Percentiles rank a stretch among this genome's conserved stretches.
Conservation (phyloP, 2,329 filamentous ascomycete genomes). For the Fusarium ramigenum region DNA sequence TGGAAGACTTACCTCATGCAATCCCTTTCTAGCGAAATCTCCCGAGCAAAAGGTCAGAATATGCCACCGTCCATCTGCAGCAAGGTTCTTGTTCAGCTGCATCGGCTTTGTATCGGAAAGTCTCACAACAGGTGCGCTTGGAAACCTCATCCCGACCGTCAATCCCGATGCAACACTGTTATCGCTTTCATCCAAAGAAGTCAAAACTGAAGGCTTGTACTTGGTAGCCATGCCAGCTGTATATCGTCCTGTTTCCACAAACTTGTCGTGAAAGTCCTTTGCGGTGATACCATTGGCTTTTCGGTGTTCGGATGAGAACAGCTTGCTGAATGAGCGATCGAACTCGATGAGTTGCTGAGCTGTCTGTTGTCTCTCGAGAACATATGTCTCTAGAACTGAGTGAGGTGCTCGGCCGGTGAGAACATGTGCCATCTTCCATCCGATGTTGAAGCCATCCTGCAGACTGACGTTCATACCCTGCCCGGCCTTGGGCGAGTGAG, state of each 20-base stretch:
- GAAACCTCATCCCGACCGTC: constrained; percentile 30
- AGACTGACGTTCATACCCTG: constrained; percentile 79
- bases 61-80: constrained; percentile 35
- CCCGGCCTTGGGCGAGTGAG: constrained; percentile 67
- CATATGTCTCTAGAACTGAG: constrained; percentile 56
- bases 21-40: not conserved
- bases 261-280: constrained; percentile 28
- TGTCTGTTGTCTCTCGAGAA: constrained; percentile 59
- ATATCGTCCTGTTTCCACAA: constrained; percentile 32
- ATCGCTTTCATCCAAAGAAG: not conserved
- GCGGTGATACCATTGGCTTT: constrained; percentile 6
- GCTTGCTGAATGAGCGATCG: constrained; percentile 47
- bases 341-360: constrained; percentile 57
- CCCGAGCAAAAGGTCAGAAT: constrained; percentile 24
- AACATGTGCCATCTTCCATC: constrained; percentile 63
- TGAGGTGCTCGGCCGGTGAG: constrained; percentile 41
- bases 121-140: constrained; percentile 22
- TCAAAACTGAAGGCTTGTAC: constrained; percentile 14
- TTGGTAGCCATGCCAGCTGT: constrained; percentile 31
- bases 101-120: constrained; percentile 35
- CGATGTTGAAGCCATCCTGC: constrained; percentile 67
- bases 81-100: constrained; percentile 15
- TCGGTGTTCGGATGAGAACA: constrained; percentile 33
- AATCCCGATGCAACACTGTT: not conserved
- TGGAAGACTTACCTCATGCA: not conserved